Conservation (phyloP, 345 rosid species). For the Acer negundo region DNA sequence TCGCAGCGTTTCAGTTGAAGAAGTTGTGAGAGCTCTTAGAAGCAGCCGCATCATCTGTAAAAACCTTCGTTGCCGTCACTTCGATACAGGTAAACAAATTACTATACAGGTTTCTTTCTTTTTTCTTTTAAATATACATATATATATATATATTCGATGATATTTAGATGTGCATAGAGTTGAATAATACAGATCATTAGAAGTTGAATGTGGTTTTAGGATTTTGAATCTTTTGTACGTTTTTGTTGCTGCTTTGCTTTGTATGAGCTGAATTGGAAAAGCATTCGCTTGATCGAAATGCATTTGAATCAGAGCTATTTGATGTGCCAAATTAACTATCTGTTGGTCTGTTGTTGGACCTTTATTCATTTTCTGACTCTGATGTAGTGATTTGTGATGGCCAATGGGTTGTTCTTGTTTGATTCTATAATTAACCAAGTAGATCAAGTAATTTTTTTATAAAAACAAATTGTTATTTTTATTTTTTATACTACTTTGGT, state of each 20-base stretch:
- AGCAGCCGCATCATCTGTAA: too few relatives aligned
- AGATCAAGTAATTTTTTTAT: too few relatives aligned
- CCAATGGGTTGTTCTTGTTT: background rate
- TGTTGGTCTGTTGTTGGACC: background rate
- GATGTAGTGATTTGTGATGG: too few relatives aligned
- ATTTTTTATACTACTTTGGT: background rate
- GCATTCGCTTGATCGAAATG: background rate
- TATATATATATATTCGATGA: too few relatives aligned
- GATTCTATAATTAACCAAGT: background rate
- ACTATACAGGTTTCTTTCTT: too few relatives aligned
- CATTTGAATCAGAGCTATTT: constrained; percentile 6
- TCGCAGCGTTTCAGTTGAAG: too few relatives aligned
- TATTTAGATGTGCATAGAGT: background rate
- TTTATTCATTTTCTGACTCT: background rate
- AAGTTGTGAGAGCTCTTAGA: too few relatives aligned
- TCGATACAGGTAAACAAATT: too few relatives aligned
- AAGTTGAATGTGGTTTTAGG: background rate
- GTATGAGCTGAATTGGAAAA: background rate
- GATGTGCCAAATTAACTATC: background rate
- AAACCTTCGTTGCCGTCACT: too few relatives aligned
- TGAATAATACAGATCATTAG: background rate
- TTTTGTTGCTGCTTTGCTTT: background rate
- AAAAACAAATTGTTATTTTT: too few relatives aligned
- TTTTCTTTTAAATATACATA: too few relatives aligned
- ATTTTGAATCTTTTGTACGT: background rate